phyloP scores from a whole-genome alignment of 208 protist genomes.

The Leishmania braziliensis region DNA sequence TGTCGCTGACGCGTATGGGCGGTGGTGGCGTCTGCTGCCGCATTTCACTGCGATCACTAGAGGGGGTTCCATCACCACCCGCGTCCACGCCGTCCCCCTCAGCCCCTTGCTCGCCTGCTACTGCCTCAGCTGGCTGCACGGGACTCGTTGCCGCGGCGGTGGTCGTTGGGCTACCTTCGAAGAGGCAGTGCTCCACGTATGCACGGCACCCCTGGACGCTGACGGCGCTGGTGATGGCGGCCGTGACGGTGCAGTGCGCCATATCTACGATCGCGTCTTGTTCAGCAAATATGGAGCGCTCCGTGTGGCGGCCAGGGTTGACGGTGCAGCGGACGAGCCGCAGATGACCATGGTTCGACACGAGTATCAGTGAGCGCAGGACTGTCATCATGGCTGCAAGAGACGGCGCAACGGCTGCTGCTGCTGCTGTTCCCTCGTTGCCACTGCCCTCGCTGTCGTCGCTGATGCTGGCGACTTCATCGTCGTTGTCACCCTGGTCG shows the following conservation, averaged over 20 bases:
- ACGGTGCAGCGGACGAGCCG: slow-evolving; percentile 37
- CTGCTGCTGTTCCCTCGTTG: not conserved
- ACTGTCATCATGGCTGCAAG: slow-evolving; percentile 20
- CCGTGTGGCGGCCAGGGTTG: slow-evolving; percentile 36
- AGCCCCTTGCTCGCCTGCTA: not conserved
- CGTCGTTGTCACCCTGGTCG: not conserved
- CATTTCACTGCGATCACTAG: not conserved
- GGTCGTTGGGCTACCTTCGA: slow-evolving; percentile 28
- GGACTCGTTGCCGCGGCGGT: slow-evolving; percentile 1
- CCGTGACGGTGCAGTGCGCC: slow-evolving; percentile 46
- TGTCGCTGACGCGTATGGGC: slow-evolving; percentile 29
- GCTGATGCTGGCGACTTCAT: not conserved
- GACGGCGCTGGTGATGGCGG: slow-evolving; percentile 55
- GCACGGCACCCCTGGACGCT: slow-evolving; percentile 69
- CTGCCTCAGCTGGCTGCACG: not conserved
- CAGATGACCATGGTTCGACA: slow-evolving; percentile 68
- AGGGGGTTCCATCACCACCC: not conserved
- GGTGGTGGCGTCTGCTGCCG: not conserved
- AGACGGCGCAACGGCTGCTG: not conserved
- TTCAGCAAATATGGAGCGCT: slow-evolving; percentile 74
- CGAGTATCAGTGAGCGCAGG: slow-evolving; percentile 56
- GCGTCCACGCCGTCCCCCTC: not conserved
- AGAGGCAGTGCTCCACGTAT: slow-evolving; percentile 45
- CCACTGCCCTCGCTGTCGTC: not conserved
- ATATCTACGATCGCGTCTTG: slow-evolving; percentile 69